Percentiles rank a stretch among this genome's conserved stretches.
Evolutionary conservation across 345 rosid genomes (phyloP).

Genomic region (Salix viminalis): DNA sequence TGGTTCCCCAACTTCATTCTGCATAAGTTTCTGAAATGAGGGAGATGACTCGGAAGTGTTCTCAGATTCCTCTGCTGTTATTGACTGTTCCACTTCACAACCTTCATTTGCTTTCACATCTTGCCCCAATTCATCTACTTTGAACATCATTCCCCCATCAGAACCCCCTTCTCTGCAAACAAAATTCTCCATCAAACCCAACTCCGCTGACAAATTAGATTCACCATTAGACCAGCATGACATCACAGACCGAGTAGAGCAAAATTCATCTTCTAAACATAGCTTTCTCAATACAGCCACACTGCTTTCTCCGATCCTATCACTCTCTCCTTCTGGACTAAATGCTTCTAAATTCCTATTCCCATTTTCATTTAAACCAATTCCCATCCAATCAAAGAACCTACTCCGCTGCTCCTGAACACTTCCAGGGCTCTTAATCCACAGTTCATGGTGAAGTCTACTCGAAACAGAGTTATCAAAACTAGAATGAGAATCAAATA

Average conservation of each 20-base stretch:
- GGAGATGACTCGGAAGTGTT: conserved; percentile 24
- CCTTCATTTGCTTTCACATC: conserved; percentile 25
- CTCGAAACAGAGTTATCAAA: conserved; percentile 12
- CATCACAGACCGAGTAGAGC: conserved; percentile 23
- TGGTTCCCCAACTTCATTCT: conserved; percentile 17
- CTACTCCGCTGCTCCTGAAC: conserved; percentile 45
- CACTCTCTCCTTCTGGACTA: conserved; percentile 15
- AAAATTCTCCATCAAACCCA: conserved; percentile 11
- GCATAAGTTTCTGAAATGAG: conserved; percentile 16
- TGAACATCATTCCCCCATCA: conserved; percentile 35
- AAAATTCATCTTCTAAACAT: conserved; percentile 24
- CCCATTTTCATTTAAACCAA: conserved; percentile 24
- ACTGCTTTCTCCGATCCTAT: conserved; percentile 27
- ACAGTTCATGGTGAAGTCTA: conserved; percentile 32
- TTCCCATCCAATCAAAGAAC: conserved; percentile 34
- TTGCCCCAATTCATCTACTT: conserved; percentile 25
- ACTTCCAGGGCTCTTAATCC: conserved; percentile 52
- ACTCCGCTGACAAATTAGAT: conserved; percentile 22
- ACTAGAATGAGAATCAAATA: conserved; percentile 20
- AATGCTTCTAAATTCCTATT: conserved; percentile 10
- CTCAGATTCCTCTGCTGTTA: conserved; percentile 46
- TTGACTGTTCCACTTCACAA: conserved; percentile 32
- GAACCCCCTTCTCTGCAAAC: conserved; percentile 26
- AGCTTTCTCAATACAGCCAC: conserved; percentile 40
- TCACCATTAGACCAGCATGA: conserved; percentile 20